Evolutionary conservation across 805 yeast genomes (phyloP), one percentile per base, ranked within the genome.

Genomic region (Ogataea polymorpha): DNA sequence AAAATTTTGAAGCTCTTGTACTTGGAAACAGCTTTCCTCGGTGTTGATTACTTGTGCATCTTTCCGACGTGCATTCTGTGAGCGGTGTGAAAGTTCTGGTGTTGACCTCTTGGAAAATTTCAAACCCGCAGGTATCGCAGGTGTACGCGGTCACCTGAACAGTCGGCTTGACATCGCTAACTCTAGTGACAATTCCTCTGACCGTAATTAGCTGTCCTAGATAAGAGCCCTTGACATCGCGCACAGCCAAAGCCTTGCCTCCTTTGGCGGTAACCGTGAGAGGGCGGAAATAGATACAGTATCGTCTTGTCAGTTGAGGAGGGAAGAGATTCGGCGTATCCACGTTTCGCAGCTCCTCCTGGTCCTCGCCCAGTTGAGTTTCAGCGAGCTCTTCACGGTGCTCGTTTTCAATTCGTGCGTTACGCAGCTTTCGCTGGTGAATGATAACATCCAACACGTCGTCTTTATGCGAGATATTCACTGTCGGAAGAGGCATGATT

Each of bases 51-150:
- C 77, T 77, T 41, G 67, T 58, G 70, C 99, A 93, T 50, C 79
- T 81, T 20, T 74, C 74, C 1, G 96, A 86, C 1, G 89, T 79
- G 68, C 99, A 93, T 56, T 89, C 95, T 3, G 70, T 61, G 39
- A 89, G 68, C n/a, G 99, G 99, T 21, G 85, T 80, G 66, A 86
- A 95, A 32, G 86, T 80, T 59, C 81, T 80, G 14, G 90, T 68
- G 50, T 78, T 82, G 50, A 93, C 96, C 62, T 95, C 98, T 68
- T 93, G 98, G 73, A 95, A 93, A 39, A 88, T 80, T 66, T 93
- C 99, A 65, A 77, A 84, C 35, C 99, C 99, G 72, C 99, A 93
- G 55, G 85, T 85, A 61, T 93, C 99, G 68, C 99, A 93, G 6
- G 98, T 87, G 61, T 91, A 95, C 1, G 99, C 98, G 54, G 84